phyloP scores from a whole-genome alignment of 192 early-diverging fungal species.

The Phlyctochytrium arcticum region DNA sequence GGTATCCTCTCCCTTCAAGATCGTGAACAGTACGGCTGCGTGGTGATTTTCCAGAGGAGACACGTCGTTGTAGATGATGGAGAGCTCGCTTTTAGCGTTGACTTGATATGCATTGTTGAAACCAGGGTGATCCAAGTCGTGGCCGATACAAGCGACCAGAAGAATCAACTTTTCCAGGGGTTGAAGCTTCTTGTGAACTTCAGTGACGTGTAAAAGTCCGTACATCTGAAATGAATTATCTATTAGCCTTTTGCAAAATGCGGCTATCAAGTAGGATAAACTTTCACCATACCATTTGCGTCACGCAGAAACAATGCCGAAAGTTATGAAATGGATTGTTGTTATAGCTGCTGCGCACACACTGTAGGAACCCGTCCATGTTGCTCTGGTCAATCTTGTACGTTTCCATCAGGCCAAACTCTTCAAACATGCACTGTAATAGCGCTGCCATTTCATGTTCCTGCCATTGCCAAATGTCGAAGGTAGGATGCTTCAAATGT shows the following conservation, averaged over 20 bases:
- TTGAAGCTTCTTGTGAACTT: conserved; percentile 32
- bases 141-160: conserved; percentile 29
- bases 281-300: conserved; percentile 44
- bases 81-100: conserved; percentile 44
- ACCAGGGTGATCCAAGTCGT: conserved; percentile 46
- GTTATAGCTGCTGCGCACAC: conserved; percentile 37
- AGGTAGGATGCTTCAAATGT: conserved; percentile 34
- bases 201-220: conserved; percentile 36
- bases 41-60: conserved; percentile 54
- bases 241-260: neutral
- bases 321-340: conserved; percentile 53
- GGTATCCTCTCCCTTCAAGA: conserved; percentile 31
- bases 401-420: conserved; percentile 32
- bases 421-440: conserved; percentile 38
- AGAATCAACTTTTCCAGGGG: conserved; percentile 40
- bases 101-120: conserved; percentile 54
- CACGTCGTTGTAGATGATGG: conserved; percentile 52
- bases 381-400: conserved; percentile 41
- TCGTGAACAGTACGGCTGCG: conserved; percentile 44
- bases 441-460: conserved; percentile 39
- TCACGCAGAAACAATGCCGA: conserved; percentile 52
- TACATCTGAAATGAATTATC: conserved; percentile 28
- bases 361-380: conserved; percentile 34
- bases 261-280: neutral
- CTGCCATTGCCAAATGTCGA: conserved; percentile 44